phyloP scores from a whole-genome alignment of 495 filamentous ascomycete genomes.

The Daldinia loculata region DNA sequence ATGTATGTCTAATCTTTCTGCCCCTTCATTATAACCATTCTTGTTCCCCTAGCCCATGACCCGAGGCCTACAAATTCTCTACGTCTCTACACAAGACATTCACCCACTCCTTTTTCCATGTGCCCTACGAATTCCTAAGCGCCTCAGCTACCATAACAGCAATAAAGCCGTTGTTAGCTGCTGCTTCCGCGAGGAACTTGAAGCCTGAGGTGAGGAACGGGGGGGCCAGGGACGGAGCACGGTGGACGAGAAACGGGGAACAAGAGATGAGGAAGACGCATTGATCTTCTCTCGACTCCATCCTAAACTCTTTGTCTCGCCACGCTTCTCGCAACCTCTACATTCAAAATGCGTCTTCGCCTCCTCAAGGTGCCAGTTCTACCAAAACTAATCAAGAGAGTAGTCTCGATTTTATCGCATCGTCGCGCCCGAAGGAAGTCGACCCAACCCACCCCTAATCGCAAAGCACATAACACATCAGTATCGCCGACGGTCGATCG shows the following conservation, averaged over 20 bases:
- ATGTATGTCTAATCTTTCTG: slow-evolving; percentile 25
- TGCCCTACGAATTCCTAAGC: neutral
- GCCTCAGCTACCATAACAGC: neutral
- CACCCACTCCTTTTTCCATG: neutral
- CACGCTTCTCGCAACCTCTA: slow-evolving; percentile 20
- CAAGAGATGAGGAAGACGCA: neutral
- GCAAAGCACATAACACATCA: slow-evolving; percentile 10
- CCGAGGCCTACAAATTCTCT: neutral
- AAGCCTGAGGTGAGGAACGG: slow-evolving; percentile 1
- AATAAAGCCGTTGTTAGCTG: neutral
- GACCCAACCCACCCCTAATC: neutral
- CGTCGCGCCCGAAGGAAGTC: slow-evolving; percentile 23
- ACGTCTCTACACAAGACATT: neutral
- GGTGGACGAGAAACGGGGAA: neutral
- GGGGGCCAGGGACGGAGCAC: slow-evolving; percentile 1
- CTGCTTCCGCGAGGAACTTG: neutral
- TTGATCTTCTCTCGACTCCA: neutral
- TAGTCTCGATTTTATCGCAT: slow-evolving; percentile 33
- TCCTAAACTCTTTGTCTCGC: slow-evolving; percentile 23
- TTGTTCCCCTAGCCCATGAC: neutral
- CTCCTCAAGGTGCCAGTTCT: slow-evolving; percentile 23
- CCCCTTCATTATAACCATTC: neutral
- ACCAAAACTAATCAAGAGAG: slow-evolving; percentile 40
- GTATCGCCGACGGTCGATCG: neutral
- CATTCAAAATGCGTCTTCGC: slow-evolving; percentile 26